Conservation (phyloP, 2,329 filamentous ascomycete species). For the Volutella citrinella region DNA sequence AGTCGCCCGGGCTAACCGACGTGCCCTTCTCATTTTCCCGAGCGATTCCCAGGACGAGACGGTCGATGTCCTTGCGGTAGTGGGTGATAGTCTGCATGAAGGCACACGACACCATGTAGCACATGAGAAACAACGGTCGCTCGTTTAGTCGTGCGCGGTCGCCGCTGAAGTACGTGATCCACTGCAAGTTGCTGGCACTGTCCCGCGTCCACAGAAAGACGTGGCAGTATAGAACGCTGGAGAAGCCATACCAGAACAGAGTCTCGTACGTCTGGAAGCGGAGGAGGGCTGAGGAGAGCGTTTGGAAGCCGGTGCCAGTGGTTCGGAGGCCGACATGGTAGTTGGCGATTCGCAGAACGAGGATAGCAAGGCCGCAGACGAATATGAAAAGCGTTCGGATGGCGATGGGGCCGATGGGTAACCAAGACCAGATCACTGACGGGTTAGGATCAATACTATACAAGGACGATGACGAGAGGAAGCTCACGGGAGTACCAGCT, state of each 20-base stretch:
- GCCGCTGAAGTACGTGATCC: constrained; percentile 68
- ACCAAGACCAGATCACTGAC: constrained; percentile 85
- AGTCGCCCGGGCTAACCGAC: constrained; percentile 22
- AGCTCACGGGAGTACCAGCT: constrained; percentile 66
- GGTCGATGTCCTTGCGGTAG: constrained; percentile 71
- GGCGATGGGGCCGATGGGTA: constrained; percentile 73
- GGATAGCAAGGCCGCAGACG: constrained; percentile 70
- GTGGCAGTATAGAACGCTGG: constrained; percentile 76
- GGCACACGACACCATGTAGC: constrained; percentile 66
- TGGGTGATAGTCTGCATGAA: constrained; percentile 68
- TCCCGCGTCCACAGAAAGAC: constrained; percentile 74
- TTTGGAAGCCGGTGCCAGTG: constrained; percentile 64
- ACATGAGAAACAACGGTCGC: constrained; percentile 75
- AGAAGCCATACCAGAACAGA: constrained; percentile 71
- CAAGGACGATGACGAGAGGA: too few relatives aligned
- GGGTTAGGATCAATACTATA: too few relatives aligned
- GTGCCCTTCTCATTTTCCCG: constrained; percentile 25
- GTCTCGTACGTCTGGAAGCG: constrained; percentile 65
- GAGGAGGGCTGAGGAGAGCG: constrained; percentile 56
- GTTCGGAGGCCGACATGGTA: constrained; percentile 74
- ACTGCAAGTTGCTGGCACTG: constrained; percentile 59
- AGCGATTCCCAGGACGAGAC: constrained; percentile 43
- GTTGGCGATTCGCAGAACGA: constrained; percentile 82
- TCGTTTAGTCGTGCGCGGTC: constrained; percentile 82
- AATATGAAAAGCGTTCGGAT: constrained; percentile 74